phyloP scores from a whole-genome alignment of 192 early-diverging fungal species.

The Lobosporangium transversale region DNA sequence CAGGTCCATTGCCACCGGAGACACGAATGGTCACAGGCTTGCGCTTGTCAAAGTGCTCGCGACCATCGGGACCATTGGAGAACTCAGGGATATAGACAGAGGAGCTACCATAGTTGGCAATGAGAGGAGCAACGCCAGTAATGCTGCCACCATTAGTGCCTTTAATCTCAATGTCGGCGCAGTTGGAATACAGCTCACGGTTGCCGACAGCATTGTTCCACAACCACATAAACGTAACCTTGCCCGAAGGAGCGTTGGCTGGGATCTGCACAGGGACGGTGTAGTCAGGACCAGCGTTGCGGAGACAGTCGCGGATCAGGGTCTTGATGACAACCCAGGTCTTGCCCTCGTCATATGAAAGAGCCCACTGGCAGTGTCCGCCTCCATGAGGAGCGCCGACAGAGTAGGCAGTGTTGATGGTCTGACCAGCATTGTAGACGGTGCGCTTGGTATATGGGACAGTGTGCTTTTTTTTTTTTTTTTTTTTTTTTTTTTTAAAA shows the following conservation, averaged over 20 bases:
- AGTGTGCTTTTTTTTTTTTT: no score
- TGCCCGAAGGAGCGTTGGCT: conserved; percentile 30
- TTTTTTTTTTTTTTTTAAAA: no score
- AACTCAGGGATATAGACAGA: conserved; percentile 53
- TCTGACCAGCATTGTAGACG: conserved; percentile 59
- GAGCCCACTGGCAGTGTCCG: conserved; percentile 77
- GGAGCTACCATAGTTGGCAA: conserved; percentile 45
- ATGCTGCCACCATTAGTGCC: conserved; percentile 48
- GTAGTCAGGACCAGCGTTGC: conserved; percentile 16
- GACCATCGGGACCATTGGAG: conserved; percentile 36
- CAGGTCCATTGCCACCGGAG: neutral
- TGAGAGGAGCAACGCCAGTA: conserved; percentile 49
- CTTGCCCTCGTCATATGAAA: conserved; percentile 69
- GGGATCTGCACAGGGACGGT: conserved; percentile 45
- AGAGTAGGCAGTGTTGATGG: conserved; percentile 60
- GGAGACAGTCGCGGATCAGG: conserved; percentile 56
- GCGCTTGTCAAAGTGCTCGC: conserved; percentile 15
- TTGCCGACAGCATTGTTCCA: conserved; percentile 79
- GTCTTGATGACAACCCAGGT: conserved; percentile 72
- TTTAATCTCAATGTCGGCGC: conserved; percentile 72
- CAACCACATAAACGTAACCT: conserved; percentile 58
- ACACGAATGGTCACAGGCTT: conserved; percentile 13
- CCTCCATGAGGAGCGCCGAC: conserved; percentile 64
- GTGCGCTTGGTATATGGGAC: conserved; percentile 50
- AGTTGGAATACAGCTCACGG: conserved; percentile 82